phyloP scores from a whole-genome alignment of 2,329 filamentous ascomycete species.

The Huntiella bhutanensis region DNA sequence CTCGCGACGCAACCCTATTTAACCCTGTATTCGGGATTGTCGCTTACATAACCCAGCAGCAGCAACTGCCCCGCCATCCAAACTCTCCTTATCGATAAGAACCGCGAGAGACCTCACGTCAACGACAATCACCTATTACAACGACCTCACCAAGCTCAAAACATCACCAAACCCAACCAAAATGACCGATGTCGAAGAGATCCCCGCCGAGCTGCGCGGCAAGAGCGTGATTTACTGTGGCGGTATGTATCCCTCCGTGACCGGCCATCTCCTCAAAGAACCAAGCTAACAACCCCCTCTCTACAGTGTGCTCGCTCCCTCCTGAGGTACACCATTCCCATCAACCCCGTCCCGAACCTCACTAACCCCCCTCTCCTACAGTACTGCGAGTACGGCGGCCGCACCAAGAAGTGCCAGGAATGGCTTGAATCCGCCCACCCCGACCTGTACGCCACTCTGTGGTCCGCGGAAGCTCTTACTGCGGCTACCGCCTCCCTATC shows the following conservation, averaged over 20 bases:
- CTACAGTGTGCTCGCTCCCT: slow-evolving; percentile 42
- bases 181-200: slow-evolving; percentile 10
- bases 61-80: background rate
- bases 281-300: background rate
- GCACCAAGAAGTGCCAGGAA: slow-evolving; percentile 89
- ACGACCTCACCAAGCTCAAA: background rate
- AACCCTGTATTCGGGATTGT: slow-evolving; percentile 42
- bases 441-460: slow-evolving; percentile 57
- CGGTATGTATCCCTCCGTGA: slow-evolving; percentile 25
- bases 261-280: background rate
- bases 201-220: slow-evolving; percentile 9
- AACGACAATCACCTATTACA: background rate
- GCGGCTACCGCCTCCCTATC: slow-evolving; percentile 73
- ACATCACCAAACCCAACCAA: slow-evolving; percentile 1
- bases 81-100: background rate
- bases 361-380: slow-evolving; percentile 22
- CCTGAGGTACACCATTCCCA: slow-evolving; percentile 33
- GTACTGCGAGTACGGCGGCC: slow-evolving; percentile 98
- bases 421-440: slow-evolving; percentile 69
- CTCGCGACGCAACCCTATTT: slow-evolving; percentile 12
- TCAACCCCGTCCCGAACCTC: background rate
- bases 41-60: background rate
- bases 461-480: slow-evolving; percentile 70
- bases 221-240: slow-evolving; percentile 33
- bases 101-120: background rate